Evolutionary conservation across 345 rosid genomes (phyloP).

Genomic region (Camelina neglecta): DNA sequence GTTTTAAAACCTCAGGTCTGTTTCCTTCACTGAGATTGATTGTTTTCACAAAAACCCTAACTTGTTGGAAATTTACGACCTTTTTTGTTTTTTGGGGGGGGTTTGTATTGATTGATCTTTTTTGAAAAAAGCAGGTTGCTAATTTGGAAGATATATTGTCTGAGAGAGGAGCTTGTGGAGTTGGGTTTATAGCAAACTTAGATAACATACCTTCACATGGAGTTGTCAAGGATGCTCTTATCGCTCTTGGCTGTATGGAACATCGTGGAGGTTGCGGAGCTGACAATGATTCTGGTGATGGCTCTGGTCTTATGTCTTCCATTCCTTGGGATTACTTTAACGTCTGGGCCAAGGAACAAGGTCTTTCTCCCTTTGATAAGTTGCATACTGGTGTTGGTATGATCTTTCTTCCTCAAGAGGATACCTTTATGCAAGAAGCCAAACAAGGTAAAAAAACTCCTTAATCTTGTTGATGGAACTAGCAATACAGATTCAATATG

Average conservation of each 20-base stretch:
- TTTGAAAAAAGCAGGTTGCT: slow-evolving; percentile 55
- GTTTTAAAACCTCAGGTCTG: slow-evolving; percentile 57
- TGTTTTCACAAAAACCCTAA: slow-evolving; percentile 1
- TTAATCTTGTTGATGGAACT: background rate
- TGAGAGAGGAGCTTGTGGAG: slow-evolving; percentile 99
- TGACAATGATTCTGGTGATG: slow-evolving; percentile 98
- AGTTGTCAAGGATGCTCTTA: slow-evolving; percentile 80
- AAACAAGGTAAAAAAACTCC: slow-evolving; percentile 64
- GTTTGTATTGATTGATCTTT: slow-evolving; percentile 10
- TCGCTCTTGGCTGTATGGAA: slow-evolving; percentile 97
- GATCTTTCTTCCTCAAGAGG: slow-evolving; percentile 85
- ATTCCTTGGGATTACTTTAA: slow-evolving; percentile 93
- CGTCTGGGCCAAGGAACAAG: slow-evolving; percentile 77
- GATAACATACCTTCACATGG: slow-evolving; percentile 86
- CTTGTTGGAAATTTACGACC: background rate
- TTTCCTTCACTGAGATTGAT: background rate
- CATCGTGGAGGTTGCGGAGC: slow-evolving; percentile 99
- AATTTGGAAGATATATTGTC: slow-evolving; percentile 85
- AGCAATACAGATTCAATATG: background rate
- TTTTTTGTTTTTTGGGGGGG: background rate
- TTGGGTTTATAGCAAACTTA: slow-evolving; percentile 97
- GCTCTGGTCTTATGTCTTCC: slow-evolving; percentile 95
- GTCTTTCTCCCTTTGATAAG: slow-evolving; percentile 77
- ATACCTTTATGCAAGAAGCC: slow-evolving; percentile 64
- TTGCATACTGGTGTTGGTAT: slow-evolving; percentile 94